phyloP scores from a whole-genome alignment of 257 asterid genomes.

The Solanum pimpinellifolium region DNA sequence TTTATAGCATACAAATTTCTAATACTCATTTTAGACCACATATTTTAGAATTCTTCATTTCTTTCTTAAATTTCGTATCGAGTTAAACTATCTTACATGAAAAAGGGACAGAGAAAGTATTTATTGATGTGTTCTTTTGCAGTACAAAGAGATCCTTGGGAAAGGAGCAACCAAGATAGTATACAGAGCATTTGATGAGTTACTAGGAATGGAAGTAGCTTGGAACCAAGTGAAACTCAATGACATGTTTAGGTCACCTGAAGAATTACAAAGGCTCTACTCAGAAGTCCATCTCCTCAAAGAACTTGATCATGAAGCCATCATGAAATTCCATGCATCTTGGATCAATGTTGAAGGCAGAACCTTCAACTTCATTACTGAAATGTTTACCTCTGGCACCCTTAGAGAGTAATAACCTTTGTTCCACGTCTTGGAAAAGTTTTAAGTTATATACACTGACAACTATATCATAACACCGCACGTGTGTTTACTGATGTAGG shows the following conservation, averaged over 20 bases:
- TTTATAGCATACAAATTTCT: no score
- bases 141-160: constrained; percentile 80
- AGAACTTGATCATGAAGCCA: constrained; percentile 51
- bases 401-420: constrained; percentile 45
- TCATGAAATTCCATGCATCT: constrained; percentile 43
- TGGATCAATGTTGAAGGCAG: constrained; percentile 48
- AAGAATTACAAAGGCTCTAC: constrained; percentile 51
- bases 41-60: no score
- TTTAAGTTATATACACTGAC: neutral
- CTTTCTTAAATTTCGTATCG: no score
- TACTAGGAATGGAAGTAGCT: constrained; percentile 65
- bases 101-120: neutral
- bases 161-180: constrained; percentile 77
- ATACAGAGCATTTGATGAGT: constrained; percentile 64
- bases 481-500: constrained; percentile 12
- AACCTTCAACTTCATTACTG: constrained; percentile 75
- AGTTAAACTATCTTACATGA: neutral
- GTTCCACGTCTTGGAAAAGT: neutral
- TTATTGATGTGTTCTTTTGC: neutral
- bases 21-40: no score
- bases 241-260: constrained; percentile 31
- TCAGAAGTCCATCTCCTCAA: constrained; percentile 76
- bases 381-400: constrained; percentile 80
- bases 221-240: constrained; percentile 74
- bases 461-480: neutral